phyloP scores from a whole-genome alignment of 257 asterid genomes.

The Euphrasia confusa region DNA sequence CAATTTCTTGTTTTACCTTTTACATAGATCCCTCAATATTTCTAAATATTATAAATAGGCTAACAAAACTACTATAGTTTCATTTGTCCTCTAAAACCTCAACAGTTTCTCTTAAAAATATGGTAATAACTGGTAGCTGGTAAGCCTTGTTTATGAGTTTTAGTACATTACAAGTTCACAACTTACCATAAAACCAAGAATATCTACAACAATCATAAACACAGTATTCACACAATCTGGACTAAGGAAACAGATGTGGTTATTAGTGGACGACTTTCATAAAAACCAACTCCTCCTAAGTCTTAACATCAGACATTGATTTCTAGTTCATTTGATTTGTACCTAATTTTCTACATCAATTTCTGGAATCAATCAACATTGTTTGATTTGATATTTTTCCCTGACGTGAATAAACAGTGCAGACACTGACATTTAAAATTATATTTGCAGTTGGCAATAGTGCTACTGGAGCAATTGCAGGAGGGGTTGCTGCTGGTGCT shows the following conservation, averaged over 20 bases:
- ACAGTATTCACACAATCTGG: neutral
- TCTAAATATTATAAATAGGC: constrained; percentile 4
- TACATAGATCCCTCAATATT: neutral
- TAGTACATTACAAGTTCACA: neutral
- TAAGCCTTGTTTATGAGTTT: neutral
- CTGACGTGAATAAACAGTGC: constrained; percentile 10
- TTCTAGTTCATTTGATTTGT: neutral
- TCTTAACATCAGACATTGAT: constrained; percentile 9
- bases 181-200: neutral
- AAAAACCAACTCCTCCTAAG: neutral
- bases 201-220: neutral
- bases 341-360: constrained; percentile 5
- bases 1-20: neutral
- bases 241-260: constrained; percentile 5
- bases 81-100: constrained; percentile 12
- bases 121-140: neutral
- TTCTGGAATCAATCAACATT: constrained; percentile 15
- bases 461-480: constrained; percentile 82
- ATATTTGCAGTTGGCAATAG: constrained; percentile 54
- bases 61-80: constrained; percentile 5
- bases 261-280: constrained; percentile 11
- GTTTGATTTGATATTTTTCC: constrained; percentile 6
- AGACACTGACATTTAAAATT: constrained; percentile 16
- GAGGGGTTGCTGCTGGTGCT: constrained; percentile 90
- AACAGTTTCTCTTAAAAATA: neutral